A percentile compares a stretch with the other conserved stretches of the same genome.
Evolutionary conservation across 129 eudicot genomes (phyloP).

Genomic region (Logfia minima): DNA sequence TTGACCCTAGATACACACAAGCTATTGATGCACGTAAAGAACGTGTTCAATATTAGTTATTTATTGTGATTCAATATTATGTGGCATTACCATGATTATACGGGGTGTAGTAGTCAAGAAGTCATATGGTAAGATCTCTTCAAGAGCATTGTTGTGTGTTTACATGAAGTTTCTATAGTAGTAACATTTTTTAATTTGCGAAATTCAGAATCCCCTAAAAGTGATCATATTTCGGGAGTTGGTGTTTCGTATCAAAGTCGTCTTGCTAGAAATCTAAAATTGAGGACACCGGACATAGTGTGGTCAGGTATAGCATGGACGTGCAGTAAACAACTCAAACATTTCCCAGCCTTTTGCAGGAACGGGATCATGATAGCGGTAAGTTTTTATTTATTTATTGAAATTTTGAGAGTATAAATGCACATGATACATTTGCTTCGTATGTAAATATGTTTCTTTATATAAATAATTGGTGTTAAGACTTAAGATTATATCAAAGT

Average conservation of each 20-base stretch:
- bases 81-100: not conserved
- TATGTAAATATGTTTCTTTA: not conserved
- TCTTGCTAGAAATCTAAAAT: constrained; percentile 56
- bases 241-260: constrained; percentile 53
- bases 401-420: not conserved
- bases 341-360: constrained; percentile 81
- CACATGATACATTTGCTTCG: constrained; percentile 2
- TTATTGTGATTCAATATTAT: not conserved
- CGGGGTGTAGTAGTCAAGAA: not conserved
- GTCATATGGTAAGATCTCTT: not conserved
- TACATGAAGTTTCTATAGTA: not conserved
- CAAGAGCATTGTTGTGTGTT: not conserved
- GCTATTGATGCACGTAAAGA: not conserved
- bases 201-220: constrained; percentile 59
- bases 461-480: not conserved
- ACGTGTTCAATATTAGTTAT: not conserved
- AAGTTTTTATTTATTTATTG: constrained; percentile 11
- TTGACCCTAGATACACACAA: constrained; percentile 1
- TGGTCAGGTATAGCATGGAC: constrained; percentile 95
- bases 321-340: constrained; percentile 90
- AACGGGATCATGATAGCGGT: constrained; percentile 82
- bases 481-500: not conserved
- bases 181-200: not conserved
- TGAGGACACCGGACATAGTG: constrained; percentile 56
- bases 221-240: constrained; percentile 46